A percentile compares a stretch with the other conserved stretches of the same genome.
Conservation (phyloP, 2,329 filamentous ascomycete species). For the Fusarium nematophilum region DNA sequence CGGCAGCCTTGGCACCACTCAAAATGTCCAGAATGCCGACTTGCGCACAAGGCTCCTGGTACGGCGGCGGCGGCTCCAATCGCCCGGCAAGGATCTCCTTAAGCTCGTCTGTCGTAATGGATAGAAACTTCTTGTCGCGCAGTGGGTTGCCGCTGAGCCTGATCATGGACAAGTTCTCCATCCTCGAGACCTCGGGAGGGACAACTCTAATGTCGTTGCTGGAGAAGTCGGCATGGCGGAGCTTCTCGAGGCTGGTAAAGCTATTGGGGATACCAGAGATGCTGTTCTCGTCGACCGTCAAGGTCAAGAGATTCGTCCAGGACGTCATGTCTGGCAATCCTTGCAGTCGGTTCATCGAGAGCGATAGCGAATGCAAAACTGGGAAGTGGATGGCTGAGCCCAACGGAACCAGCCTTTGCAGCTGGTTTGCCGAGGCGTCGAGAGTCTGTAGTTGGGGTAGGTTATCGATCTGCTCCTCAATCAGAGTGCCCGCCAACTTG, state of each 20-base stretch:
- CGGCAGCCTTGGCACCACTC: conserved; percentile 33
- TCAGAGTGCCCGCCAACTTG: conserved; percentile 77
- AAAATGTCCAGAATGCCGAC: conserved; percentile 35
- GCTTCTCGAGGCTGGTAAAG: conserved; percentile 72
- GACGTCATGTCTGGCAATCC: conserved; percentile 77
- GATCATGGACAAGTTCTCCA: conserved; percentile 81
- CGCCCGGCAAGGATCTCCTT: conserved; percentile 78
- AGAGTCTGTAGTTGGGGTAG: conserved; percentile 77
- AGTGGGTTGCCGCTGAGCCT: conserved; percentile 90
- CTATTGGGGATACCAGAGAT: conserved; percentile 81
- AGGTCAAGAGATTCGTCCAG: conserved; percentile 78
- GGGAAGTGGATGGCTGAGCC: conserved; percentile 70
- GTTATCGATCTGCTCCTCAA: conserved; percentile 68
- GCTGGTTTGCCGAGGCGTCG: conserved; percentile 81
- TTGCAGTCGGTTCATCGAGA: conserved; percentile 85
- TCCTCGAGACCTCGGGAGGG: conserved; percentile 80
- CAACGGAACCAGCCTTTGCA: conserved; percentile 65
- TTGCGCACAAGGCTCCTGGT: conserved; percentile 47
- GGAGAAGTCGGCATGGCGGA: conserved; percentile 85
- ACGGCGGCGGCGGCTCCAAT: conserved; percentile 67
- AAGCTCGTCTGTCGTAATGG: conserved; percentile 82
- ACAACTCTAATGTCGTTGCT: conserved; percentile 84
- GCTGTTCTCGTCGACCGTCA: conserved; percentile 85
- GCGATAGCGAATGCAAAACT: conserved; percentile 75
- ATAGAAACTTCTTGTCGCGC: conserved; percentile 86